These are phyloP conservation scores for Xerocomus spinulosus DNA, from an alignment of 768 basidiomycete species.

Conservation along the genomic window DNA sequence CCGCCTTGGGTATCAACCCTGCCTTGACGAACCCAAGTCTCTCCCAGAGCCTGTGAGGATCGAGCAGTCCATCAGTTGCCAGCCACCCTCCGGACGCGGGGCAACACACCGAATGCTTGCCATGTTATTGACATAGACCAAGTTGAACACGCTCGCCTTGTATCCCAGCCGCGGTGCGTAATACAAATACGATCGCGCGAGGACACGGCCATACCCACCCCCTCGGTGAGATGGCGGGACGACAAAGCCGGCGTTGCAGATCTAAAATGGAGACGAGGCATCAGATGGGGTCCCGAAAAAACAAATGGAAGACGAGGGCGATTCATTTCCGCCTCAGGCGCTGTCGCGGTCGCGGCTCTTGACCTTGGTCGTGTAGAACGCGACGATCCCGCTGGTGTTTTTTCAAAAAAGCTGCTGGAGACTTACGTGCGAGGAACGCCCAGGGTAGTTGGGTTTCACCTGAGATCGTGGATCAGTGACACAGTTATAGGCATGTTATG, in stretches of 20 bases:
- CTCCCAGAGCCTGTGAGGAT: conserved; percentile 83
- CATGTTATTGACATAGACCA: conserved; percentile 82
- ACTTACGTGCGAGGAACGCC: conserved; percentile 84
- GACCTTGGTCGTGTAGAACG: not conserved
- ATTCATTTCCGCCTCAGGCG: conserved; percentile 8
- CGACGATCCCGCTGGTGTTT: not conserved
- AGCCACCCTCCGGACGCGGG: not conserved
- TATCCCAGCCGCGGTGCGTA: conserved; percentile 80
- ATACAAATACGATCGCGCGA: conserved; percentile 75
- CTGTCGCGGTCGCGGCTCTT: not conserved
- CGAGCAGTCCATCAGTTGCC: too few species aligned
- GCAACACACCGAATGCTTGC: conserved; percentile 60
- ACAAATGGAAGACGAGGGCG: not conserved
- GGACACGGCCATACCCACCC: conserved; percentile 59
- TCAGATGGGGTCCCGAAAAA: not conserved
- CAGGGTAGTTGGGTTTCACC: conserved; percentile 89
- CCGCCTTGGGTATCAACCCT: conserved; percentile 72
- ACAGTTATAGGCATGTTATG: too few species aligned
- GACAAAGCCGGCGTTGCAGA: conserved; percentile 89
- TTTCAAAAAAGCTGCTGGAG: too few species aligned
- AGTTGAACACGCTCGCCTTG: conserved; percentile 80
- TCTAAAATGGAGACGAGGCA: conserved; percentile 37
- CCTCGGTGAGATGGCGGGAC: conserved; percentile 62
- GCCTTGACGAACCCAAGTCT: conserved; percentile 71
- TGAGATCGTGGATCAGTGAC: conserved; percentile 20